Percentiles rank a stretch among this genome's conserved stretches.
Evolutionary conservation across 768 basidiomycete genomes (phyloP).

Genomic region (Terana coerulea): DNA sequence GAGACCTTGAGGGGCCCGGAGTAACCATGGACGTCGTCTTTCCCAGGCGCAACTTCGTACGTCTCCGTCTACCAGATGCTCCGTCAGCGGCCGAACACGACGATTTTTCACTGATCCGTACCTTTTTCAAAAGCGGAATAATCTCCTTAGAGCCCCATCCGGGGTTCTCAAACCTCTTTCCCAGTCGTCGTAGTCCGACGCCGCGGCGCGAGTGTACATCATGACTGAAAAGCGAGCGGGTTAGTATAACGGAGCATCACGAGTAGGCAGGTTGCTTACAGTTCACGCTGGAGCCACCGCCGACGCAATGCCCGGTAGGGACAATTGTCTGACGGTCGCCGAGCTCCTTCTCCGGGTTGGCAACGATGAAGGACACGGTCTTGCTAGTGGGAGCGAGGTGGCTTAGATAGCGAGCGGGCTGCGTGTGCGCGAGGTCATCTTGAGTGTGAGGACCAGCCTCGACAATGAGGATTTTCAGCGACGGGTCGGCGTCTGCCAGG

Average conservation of each 20-base stretch:
- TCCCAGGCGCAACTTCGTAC: constrained; percentile 25
- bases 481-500: constrained; percentile 48
- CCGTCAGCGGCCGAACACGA: constrained; percentile 1
- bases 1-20: constrained; percentile 35
- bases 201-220: constrained; percentile 55
- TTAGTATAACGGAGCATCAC: constrained; percentile 17
- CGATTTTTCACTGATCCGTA: background rate
- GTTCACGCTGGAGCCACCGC: constrained; percentile 62
- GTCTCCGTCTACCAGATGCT: constrained; percentile 26
- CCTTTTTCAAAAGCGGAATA: constrained; percentile 37
- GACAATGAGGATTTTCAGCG: constrained; percentile 54
- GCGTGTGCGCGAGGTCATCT: constrained; percentile 43
- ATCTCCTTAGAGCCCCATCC: constrained; percentile 60
- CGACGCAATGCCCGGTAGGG: constrained; percentile 46
- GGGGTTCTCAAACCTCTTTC: constrained; percentile 43
- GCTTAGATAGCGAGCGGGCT: constrained; percentile 48
- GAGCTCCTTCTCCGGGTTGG: constrained; percentile 38
- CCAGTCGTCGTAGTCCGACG: constrained; percentile 69
- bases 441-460: constrained; percentile 55
- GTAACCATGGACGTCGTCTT: constrained; percentile 32
- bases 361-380: constrained; percentile 40
- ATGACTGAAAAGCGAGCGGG: constrained; percentile 24
- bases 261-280: constrained; percentile 31
- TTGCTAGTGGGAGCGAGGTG: constrained; percentile 37
- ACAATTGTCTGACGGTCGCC: constrained; percentile 43